Evolutionary conservation across 2,329 filamentous ascomycete genomes (phyloP).

Genomic region (Cladophialophora psammophila): DNA sequence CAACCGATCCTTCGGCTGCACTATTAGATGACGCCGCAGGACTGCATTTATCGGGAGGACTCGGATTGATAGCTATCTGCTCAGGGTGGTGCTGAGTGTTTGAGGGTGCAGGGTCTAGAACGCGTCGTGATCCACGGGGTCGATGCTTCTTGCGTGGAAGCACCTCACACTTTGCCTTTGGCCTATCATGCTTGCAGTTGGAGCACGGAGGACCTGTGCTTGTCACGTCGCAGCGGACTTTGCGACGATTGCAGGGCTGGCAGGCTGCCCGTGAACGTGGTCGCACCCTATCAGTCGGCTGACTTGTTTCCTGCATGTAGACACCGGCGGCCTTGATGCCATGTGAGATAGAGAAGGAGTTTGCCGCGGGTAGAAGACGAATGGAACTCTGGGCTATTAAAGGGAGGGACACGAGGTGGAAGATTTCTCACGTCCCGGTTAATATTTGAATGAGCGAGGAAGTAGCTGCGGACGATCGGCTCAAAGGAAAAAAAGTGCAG

Average conservation of each 20-base stretch:
- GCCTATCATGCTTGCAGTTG: not conserved
- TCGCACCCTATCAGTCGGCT: not conserved
- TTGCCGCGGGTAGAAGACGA: not conserved
- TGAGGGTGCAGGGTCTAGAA: not conserved
- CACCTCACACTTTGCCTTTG: slow-evolving; percentile 1
- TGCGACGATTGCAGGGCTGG: not conserved
- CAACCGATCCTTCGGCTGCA: not conserved
- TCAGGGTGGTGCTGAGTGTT: not conserved
- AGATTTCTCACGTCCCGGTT: not conserved
- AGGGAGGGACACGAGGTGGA: not conserved
- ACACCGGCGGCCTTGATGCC: not conserved
- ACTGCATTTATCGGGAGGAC: not conserved
- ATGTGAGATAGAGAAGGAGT: not conserved
- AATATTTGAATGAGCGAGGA: not conserved
- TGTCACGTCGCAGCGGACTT: not conserved
- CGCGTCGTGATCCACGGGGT: not conserved
- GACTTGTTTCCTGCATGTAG: not conserved
- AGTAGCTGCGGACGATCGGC: not conserved
- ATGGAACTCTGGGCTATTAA: not conserved
- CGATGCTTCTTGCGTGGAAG: slow-evolving; percentile 9
- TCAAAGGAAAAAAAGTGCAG: not conserved
- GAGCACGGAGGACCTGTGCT: not conserved
- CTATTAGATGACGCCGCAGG: not conserved
- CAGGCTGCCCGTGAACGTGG: not conserved
- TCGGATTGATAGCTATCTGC: not conserved